phyloP scores from a whole-genome alignment of 306 rosid genomes.

The Pyrus betulifolia region DNA sequence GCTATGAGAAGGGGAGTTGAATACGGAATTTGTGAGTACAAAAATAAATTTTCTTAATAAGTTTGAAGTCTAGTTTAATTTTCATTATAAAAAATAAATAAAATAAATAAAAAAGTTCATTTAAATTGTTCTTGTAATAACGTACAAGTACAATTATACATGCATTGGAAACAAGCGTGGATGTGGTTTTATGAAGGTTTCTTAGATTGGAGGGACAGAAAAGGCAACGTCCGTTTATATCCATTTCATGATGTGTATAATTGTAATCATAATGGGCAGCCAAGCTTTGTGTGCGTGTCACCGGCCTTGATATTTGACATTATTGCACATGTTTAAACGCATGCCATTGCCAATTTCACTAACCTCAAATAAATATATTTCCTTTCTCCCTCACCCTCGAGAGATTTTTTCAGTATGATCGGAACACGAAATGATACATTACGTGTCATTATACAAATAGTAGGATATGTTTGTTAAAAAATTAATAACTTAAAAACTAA shows the following conservation, averaged over 20 bases:
- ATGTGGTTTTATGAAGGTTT: constrained; percentile 20
- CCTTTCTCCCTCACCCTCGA: neutral
- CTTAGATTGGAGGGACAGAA: constrained; percentile 67
- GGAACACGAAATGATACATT: no score
- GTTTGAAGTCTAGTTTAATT: neutral
- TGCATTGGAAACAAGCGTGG: neutral
- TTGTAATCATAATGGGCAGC: neutral
- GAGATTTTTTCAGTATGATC: no score
- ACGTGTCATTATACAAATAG: no score
- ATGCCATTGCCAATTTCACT: neutral
- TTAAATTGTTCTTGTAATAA: neutral
- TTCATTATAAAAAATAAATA: neutral
- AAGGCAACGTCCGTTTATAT: constrained; percentile 13
- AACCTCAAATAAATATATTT: neutral
- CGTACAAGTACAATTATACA: neutral
- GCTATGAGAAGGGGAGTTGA: neutral
- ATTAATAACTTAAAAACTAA: no score
- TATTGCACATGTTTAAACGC: neutral
- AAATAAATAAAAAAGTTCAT: neutral
- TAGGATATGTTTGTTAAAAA: no score
- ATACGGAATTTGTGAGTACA: neutral
- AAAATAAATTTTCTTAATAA: neutral
- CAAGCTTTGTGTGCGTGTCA: neutral
- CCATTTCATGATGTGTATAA: constrained; percentile 7
- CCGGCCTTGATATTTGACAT: neutral